Conservation (phyloP, 2,329 filamentous ascomycete species). For the Cryphonectria radicalis region DNA sequence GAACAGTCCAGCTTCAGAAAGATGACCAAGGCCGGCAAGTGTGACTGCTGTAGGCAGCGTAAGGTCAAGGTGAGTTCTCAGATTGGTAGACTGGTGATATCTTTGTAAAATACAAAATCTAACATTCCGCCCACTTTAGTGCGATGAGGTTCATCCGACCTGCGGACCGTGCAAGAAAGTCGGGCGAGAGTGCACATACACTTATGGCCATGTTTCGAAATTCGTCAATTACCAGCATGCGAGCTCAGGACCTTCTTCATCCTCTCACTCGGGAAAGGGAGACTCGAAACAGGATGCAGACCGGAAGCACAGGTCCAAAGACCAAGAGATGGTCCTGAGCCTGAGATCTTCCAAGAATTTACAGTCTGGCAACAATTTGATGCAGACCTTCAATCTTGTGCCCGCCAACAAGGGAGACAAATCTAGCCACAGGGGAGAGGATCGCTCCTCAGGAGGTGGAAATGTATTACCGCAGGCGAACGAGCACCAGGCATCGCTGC, state of each 20-base stretch:
- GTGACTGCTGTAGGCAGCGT: constrained; percentile 9
- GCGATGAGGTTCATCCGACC: neutral
- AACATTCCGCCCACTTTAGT: neutral
- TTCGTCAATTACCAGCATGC: constrained; percentile 1
- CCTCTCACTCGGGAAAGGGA: neutral
- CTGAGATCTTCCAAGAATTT: neutral
- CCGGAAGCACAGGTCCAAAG: neutral
- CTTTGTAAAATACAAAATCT: neutral
- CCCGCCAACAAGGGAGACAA: constrained; percentile 3
- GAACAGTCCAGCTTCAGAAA: neutral
- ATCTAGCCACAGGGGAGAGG: neutral
- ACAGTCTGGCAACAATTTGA: constrained; percentile 2
- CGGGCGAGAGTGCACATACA: neutral
- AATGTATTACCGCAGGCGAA: neutral
- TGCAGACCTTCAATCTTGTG: constrained; percentile 5
- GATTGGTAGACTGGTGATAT: neutral
- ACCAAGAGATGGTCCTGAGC: neutral
- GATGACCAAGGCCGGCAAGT: constrained; percentile 9
- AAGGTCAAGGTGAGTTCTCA: neutral
- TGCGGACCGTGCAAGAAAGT: constrained; percentile 6
- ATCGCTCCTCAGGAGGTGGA: neutral
- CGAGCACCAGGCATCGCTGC: neutral
- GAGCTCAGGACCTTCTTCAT: neutral
- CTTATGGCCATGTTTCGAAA: constrained; percentile 7
- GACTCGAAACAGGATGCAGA: neutral